These are phyloP conservation scores for Prunus fruticosa DNA, from an alignment of 306 rosid genomes.

Conservation along the genomic window DNA sequence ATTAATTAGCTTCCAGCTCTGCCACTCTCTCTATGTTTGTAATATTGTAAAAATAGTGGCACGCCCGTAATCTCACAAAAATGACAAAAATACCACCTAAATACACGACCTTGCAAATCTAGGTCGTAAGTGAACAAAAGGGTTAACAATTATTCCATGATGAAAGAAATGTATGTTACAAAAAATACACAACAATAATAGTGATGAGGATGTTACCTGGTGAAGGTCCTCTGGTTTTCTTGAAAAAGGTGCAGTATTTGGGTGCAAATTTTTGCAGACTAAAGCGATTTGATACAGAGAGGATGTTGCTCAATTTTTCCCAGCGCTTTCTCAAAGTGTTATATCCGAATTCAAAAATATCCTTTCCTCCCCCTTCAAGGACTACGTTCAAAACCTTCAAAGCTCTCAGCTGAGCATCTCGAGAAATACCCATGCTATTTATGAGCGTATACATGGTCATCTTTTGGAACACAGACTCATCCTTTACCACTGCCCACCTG, in stretches of 20 bases:
- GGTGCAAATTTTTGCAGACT: constrained; percentile 34
- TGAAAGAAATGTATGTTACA: too few species aligned
- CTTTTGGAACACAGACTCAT: constrained; percentile 36
- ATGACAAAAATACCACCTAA: too few species aligned
- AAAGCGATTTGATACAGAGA: constrained; percentile 43
- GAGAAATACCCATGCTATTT: constrained; percentile 36
- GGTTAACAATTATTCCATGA: too few species aligned
- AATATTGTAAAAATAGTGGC: too few species aligned
- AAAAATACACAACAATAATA: too few species aligned
- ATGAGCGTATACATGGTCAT: constrained; percentile 12
- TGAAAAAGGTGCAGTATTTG: constrained; percentile 30
- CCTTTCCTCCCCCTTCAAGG: constrained; percentile 26
- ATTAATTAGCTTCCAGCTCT: too few species aligned
- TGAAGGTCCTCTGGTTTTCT: constrained; percentile 26
- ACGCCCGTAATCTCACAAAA: too few species aligned
- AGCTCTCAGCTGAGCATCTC: constrained; percentile 48
- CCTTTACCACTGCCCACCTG: constrained; percentile 60
- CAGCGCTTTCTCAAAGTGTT: constrained; percentile 36
- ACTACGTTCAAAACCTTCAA: constrained; percentile 33
- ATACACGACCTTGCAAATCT: too few species aligned
- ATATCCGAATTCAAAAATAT: constrained; percentile 41
- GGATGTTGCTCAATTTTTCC: constrained; percentile 18
- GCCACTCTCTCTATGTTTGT: too few species aligned
- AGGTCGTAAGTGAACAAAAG: too few species aligned
- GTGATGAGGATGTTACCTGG: constrained; percentile 35